Conservation (phyloP, 306 rosid genomes). For the Quercus berberidifolia region DNA sequence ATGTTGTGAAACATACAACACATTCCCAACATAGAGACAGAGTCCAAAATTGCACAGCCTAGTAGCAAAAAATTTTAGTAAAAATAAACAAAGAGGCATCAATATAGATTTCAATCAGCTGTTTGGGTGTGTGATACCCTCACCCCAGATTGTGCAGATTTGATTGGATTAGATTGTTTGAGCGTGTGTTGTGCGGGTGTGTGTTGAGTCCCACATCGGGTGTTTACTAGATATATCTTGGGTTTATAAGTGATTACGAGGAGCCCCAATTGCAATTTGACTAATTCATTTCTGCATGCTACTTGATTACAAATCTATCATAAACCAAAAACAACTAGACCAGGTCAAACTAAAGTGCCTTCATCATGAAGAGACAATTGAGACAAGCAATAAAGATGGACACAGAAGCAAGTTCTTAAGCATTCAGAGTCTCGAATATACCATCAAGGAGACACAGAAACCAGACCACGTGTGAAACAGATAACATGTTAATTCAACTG, state of each 20-base stretch:
- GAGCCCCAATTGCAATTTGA: no score
- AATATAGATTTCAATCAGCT: neutral
- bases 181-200: no score
- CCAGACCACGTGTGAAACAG: neutral
- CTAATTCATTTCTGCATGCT: neutral
- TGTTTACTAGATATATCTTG: no score
- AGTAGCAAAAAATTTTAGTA: neutral
- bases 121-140: no score
- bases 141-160: no score
- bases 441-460: neutral
- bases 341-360: neutral
- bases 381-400: neutral
- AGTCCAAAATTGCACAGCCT: neutral
- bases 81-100: neutral
- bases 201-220: no score
- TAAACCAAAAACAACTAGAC: neutral
- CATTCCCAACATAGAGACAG: neutral
- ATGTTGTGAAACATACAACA: neutral
- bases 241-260: no score
- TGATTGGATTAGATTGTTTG: no score
- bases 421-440: neutral
- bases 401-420: neutral
- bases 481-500: neutral
- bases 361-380: neutral
- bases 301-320: neutral